Base-by-base conservation (phyloP, 805 yeast species). In the Myxozyma sirexii region DNA sequence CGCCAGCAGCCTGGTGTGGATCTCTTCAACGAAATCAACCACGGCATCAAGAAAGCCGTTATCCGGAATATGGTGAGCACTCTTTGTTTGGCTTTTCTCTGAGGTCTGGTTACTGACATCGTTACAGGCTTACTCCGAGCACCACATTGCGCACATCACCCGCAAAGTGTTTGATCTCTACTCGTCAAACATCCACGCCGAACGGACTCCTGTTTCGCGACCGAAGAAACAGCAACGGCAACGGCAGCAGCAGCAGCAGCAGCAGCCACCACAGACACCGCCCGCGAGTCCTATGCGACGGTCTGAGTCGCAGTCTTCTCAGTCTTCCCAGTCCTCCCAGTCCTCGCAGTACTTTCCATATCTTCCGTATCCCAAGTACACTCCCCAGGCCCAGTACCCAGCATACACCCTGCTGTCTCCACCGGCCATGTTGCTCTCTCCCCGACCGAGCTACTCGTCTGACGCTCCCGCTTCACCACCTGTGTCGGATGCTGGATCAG, bases 1-100 rank as follows among this genome's bases (percentile, higher is more conserved):
- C 19, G n/a, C 7, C 53, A 48, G 43, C 53, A 48, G 23, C 53
- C 53, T 23, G 53, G 53, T 33, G 53, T 48, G 7, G 53, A 48
- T 17, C 53, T 48, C 33, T 48, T 48, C 17, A 43, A 48, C 53
- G 53, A 48, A 21, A 43, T 48, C 29, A 48, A 48, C 21, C 53
- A 23, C 8, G 53, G 53, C 4, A 48, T 48, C 33, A 35, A 43
- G 21, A 48, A 48, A 33, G 17, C 53, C 19, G 53, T 48, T 13
- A 38, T 48, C 15, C 23, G 53, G 17, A 48, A 48, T 48, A 48
- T 48, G 53, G 53, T 48, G 19, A 33, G 50, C 15, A 8, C 13
- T 4, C 43, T 27, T 17, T 27, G 13, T n/a, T 29, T 8, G 8
- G 7, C 5, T 23, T 7, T 13, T 29, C 5, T 13, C n/a, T 17